These are phyloP conservation scores for Fusarium chuoi DNA, from an alignment of 2,329 filamentous ascomycete genomes.

Conservation along the genomic window DNA sequence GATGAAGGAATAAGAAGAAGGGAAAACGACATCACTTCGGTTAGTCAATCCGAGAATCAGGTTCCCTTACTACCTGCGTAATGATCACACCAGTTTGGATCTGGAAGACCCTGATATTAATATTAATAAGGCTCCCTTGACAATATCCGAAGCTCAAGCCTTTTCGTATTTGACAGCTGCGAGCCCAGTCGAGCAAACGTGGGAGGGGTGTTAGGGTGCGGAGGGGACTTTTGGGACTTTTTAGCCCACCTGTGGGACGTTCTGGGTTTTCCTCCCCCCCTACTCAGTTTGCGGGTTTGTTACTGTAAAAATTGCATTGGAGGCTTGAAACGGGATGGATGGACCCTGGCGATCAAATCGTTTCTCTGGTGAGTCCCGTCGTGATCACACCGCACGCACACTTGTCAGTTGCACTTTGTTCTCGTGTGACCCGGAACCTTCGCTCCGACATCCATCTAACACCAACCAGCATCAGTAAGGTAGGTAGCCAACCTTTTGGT, in stretches of 20 bases:
- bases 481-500: background rate
- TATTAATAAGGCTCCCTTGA: background rate
- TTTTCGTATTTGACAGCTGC: conserved; percentile 4
- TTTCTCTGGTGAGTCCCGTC: background rate
- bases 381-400: conserved; percentile 9
- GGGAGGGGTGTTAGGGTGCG: background rate
- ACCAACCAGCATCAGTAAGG: background rate
- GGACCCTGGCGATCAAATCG: conserved; percentile 40
- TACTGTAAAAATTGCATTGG: background rate
- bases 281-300: background rate
- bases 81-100: background rate
- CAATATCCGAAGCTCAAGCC: background rate
- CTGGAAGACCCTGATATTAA: background rate
- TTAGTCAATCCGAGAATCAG: background rate
- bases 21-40: background rate
- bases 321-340: conserved; percentile 22
- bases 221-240: conserved; percentile 8
- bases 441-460: conserved; percentile 14
- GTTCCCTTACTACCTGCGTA: background rate
- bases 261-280: background rate
- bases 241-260: conserved; percentile 26
- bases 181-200: background rate
- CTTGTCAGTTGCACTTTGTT: background rate
- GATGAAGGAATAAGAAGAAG: background rate
- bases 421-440: conserved; percentile 23